Evolutionary conservation across 768 basidiomycete species (phyloP), one percentile per base, ranked within the genome.

Genomic region (Gloeostereum incarnatum): DNA sequence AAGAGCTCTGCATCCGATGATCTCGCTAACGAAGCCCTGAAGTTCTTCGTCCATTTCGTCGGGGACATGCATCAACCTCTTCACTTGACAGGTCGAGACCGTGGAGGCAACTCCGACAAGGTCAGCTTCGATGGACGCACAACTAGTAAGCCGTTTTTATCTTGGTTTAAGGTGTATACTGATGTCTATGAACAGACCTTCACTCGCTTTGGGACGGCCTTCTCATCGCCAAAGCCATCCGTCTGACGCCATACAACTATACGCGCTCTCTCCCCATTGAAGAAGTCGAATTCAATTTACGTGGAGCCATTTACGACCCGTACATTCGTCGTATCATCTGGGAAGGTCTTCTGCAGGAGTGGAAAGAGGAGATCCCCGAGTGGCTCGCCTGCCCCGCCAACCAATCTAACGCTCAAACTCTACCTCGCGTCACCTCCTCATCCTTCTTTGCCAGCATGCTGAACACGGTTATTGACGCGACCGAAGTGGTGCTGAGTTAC

Each of bases 21-120:
- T 11, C 58, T 54, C 8, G 78, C 78, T 2, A 78, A 81, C 50
- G 85, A 90, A 49, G 87, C 94, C 2, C 66, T 97, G 49, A 85
- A 87, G 56, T 99, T 96, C 65, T 64, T 99, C 22, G 73, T 93
- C 21, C 96, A 99, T 57, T 97, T 90, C 49, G 39, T 96, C 8
- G 92, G 94, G 0, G 94, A 97, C 55, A 67, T 94, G 69, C 94
- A 96, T 50, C 80, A 84, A 72, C 94, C 94, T 4, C 63, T 99
- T 38, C 94, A 99, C 56, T 70, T 99, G 25, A 85, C 85, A 0
- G 88, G 88, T 2, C 68, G 91, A 13, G 78, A 91, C 48, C 70
- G 86, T 21, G 94, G 94, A 4, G 94, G 93, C 1, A 98, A 97
- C 52, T 72, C 73, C 5, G 72, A 69, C 45, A 78, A 78, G 49